Evolutionary conservation across 2,329 filamentous ascomycete species (phyloP).

Genomic region (Calonectria henricotiae): DNA sequence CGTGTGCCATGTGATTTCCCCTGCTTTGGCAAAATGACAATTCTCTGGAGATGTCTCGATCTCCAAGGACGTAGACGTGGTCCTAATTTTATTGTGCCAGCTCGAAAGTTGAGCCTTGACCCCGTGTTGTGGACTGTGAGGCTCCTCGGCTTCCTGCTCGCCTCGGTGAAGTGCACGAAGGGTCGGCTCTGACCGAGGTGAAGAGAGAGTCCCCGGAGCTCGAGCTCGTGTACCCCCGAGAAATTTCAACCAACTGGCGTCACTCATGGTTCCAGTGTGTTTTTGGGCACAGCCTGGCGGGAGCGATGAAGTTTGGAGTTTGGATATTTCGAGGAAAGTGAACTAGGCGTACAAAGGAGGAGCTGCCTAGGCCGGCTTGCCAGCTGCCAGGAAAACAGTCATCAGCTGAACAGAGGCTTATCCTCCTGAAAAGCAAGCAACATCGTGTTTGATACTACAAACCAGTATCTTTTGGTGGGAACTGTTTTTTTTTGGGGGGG

Average conservation of each 20-base stretch:
- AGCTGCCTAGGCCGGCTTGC: not conserved
- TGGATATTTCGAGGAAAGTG: not conserved
- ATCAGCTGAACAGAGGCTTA: not conserved
- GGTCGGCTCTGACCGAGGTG: conserved; percentile 46
- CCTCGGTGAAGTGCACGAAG: conserved; percentile 42
- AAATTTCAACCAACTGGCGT: conserved; percentile 49
- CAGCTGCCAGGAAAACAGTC: not conserved
- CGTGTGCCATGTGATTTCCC: conserved; percentile 57
- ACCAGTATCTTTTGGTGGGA: too few relatives aligned
- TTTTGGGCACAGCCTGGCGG: not conserved
- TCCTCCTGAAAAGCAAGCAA: not conserved
- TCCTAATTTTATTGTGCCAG: conserved; percentile 37
- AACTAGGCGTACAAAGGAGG: not conserved
- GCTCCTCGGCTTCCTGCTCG: conserved; percentile 27
- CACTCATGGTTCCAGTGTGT: conserved; percentile 41
- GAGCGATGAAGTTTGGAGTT: not conserved
- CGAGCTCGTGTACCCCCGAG: conserved; percentile 49
- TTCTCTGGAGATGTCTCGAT: conserved; percentile 39
- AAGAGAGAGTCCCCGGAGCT: conserved; percentile 41
- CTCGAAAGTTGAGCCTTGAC: conserved; percentile 39
- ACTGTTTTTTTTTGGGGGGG: not conserved
- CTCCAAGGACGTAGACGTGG: conserved; percentile 10
- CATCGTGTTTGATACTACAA: not conserved
- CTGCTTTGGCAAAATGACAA: conserved; percentile 40
- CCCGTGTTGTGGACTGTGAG: conserved; percentile 16